These are phyloP conservation scores for Candida mattraensis DNA, from an alignment of 805 yeast genomes.

Conservation along the genomic window DNA sequence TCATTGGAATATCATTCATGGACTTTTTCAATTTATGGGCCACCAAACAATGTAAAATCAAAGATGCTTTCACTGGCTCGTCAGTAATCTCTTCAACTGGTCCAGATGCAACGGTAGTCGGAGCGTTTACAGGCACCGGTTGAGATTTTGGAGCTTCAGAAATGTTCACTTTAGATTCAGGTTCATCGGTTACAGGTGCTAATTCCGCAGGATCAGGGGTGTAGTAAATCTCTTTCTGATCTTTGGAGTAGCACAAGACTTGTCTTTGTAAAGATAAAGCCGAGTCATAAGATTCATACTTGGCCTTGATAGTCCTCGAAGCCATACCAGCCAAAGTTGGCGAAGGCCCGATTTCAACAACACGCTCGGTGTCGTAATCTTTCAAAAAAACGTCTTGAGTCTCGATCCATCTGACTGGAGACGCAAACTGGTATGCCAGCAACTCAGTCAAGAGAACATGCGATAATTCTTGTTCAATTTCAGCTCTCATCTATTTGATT, in stretches of 20 bases:
- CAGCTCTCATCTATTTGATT: slow-evolving; percentile 93
- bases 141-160: too few species aligned
- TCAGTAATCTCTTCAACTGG: slow-evolving; percentile 86
- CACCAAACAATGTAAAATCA: slow-evolving; percentile 83
- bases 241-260: slow-evolving; percentile 93
- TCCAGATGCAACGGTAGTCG: slow-evolving; percentile 64
- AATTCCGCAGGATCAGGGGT: slow-evolving; percentile 74
- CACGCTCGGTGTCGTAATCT: slow-evolving; percentile 93
- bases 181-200: slow-evolving; percentile 37
- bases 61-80: slow-evolving; percentile 82
- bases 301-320: slow-evolving; percentile 88
- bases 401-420: slow-evolving; percentile 99
- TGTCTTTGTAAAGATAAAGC: slow-evolving; percentile 93
- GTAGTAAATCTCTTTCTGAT: slow-evolving; percentile 94
- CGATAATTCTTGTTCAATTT: slow-evolving; percentile 96
- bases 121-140: too few species aligned
- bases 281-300: slow-evolving; percentile 97
- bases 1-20: slow-evolving; percentile 77
- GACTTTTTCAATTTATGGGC: slow-evolving; percentile 95
- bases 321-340: slow-evolving; percentile 99
- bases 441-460: slow-evolving; percentile 93
- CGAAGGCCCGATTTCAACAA: slow-evolving; percentile 98
- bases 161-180: slow-evolving; percentile 30
- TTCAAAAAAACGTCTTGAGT: slow-evolving; percentile 97
- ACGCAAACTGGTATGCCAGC: slow-evolving; percentile 97